Evolutionary conservation across 2,329 filamentous ascomycete genomes (phyloP), one percentile per base, ranked within the genome.

Genomic region (Sporothrix inflata): DNA sequence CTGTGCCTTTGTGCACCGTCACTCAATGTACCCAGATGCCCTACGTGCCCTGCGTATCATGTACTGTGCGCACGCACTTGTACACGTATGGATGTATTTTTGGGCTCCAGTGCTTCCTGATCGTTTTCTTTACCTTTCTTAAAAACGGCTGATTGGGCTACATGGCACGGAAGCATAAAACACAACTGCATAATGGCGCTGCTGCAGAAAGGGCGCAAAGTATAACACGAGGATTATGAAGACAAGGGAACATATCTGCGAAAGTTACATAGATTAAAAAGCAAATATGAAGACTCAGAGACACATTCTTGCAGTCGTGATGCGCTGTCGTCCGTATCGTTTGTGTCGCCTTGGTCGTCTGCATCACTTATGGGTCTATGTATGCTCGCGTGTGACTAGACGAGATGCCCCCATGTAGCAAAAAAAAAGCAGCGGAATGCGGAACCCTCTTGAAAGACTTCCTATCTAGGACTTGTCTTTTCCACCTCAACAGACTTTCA

Each of bases 391-490:
- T 69, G 49, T 16, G 12, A 69, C 49, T 9, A 7, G n/a, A 38
- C 49, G 16, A 57, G 2, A 12, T 12, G 6, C 16, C 8, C 24
- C 7, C 14, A 24, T 27, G 12, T 3, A 16, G 1, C n/a, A 19
- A 4, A 27, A 24, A 27, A 21, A n/a, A 42, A 47, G 16, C 42
- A 42, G 47, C 47, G 53, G 21, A 53, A 65, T 40, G 3, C 19
- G 65, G 49, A 27, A 55, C 38, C 21, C 24, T 51, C 60, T 57
- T 60, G 21, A n/a, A 38, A 55, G 12, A 70, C 49, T 72, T 65
- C 67, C 71, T 67, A 66, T 66, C 49, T 72, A 21, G 67, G 71
- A 42, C 60, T 47, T 24, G 1, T 21, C 5, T 24, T 40, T 42
- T 16, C 3, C 12, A 3, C 34, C 12, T 21, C 3, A 21, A 14